phyloP scores from a whole-genome alignment of 129 eudicot species.

The Lactuca saligna region DNA sequence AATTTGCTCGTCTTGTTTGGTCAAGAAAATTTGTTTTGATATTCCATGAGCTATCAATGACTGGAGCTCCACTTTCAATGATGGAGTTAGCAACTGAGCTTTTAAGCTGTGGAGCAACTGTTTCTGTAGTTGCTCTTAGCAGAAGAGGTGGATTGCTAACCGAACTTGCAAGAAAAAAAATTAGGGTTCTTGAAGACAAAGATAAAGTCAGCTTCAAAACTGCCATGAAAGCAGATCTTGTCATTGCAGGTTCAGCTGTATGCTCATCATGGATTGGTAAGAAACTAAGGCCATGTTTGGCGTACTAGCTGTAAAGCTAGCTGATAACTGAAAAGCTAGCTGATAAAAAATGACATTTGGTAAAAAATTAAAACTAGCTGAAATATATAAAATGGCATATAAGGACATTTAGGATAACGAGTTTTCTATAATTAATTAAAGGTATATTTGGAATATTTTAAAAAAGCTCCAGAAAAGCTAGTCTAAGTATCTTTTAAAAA shows the following conservation, averaged over 20 bases:
- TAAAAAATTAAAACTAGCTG: no score
- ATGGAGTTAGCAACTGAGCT: constrained; percentile 96
- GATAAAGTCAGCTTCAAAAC: constrained; percentile 78
- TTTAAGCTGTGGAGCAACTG: constrained; percentile 95
- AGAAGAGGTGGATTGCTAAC: constrained; percentile 86
- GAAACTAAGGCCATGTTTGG: neutral
- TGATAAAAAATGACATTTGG: no score
- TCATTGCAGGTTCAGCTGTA: constrained; percentile 95
- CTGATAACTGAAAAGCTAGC: no score
- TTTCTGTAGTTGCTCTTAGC: constrained; percentile 82
- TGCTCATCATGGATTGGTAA: constrained; percentile 98
- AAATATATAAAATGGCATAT: no score
- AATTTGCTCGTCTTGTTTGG: constrained; percentile 93
- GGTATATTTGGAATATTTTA: no score
- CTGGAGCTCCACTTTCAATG: constrained; percentile 99
- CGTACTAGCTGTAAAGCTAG: no score
- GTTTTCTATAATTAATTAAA: no score
- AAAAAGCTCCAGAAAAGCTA: no score
- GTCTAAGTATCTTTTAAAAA: no score
- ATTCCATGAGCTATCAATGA: constrained; percentile 95
- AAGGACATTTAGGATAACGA: no score
- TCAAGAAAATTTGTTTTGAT: constrained; percentile 80
- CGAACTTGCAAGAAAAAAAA: constrained; percentile 78
- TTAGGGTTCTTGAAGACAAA: constrained; percentile 86
- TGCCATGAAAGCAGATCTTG: constrained; percentile 92